Conservation (phyloP, 2,329 filamentous ascomycete genomes). For the Phaeosphaeriaceae sp. region DNA sequence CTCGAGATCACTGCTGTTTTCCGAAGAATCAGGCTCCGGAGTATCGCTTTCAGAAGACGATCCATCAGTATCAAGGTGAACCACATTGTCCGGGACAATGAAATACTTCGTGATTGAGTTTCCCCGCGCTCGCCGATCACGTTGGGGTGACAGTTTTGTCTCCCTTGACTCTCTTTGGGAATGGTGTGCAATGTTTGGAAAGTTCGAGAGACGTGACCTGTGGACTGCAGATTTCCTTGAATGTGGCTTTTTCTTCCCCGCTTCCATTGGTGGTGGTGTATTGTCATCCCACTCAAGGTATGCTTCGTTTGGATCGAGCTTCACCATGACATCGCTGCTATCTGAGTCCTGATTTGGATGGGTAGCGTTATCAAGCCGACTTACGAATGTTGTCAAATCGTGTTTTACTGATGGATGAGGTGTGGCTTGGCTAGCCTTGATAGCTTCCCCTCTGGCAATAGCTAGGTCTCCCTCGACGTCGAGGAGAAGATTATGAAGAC, state of each 20-base stretch:
- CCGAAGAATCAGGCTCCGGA: neutral
- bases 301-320: slow-evolving; percentile 22
- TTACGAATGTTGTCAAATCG: neutral
- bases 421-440: slow-evolving; percentile 4
- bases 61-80: neutral
- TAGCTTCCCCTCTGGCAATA: slow-evolving; percentile 5
- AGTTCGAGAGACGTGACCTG: neutral
- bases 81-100: slow-evolving; percentile 6
- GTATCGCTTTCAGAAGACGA: neutral
- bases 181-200: too few species aligned
- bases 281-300: slow-evolving; percentile 18
- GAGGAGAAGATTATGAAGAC: slow-evolving; percentile 23
- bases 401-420: neutral
- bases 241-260: too few species aligned
- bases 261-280: neutral
- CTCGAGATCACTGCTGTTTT: slow-evolving; percentile 4
- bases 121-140: neutral
- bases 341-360: neutral
- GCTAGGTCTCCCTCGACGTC: slow-evolving; percentile 15
- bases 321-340: slow-evolving; percentile 15
- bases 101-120: slow-evolving; percentile 9
- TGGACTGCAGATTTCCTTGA: neutral
- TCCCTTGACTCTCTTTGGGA: too few species aligned
- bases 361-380: neutral
- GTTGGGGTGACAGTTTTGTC: too few species aligned